A percentile compares a stretch with the other conserved stretches of the same genome.
Conservation (phyloP, 306 rosid species). For the Oxytropis ochrocephala region DNA sequence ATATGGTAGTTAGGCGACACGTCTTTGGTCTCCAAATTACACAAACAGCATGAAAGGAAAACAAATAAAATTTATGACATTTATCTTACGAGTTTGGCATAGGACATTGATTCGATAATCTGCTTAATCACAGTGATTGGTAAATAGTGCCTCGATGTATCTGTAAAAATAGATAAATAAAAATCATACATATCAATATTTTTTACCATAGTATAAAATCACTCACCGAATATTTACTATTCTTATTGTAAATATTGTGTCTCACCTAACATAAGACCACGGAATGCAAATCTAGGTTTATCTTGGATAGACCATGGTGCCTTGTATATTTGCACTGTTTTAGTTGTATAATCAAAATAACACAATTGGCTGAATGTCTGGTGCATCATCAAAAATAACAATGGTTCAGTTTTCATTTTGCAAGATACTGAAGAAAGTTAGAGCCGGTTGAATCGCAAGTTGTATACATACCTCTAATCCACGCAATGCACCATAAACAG, state of each 20-base stretch:
- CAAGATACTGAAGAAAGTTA: not conserved
- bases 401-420: conserved; percentile 15
- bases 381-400: conserved; percentile 23
- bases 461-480: conserved; percentile 40
- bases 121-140: conserved; percentile 75
- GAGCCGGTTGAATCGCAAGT: not conserved
- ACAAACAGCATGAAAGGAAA: not conserved
- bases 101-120: conserved; percentile 87
- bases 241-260: not conserved
- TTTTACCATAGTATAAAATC: conserved; percentile 12
- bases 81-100: conserved; percentile 82
- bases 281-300: conserved; percentile 77
- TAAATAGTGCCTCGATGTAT: conserved; percentile 90
- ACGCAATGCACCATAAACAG: conserved; percentile 42
- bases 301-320: conserved; percentile 91
- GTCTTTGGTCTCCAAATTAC: conserved; percentile 1
- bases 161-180: conserved; percentile 47
- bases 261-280: conserved; percentile 92
- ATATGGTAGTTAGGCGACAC: not conserved
- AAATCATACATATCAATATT: conserved; percentile 17
- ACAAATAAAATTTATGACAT: conserved; percentile 4
- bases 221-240: not conserved
- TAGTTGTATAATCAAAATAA: conserved; percentile 65
- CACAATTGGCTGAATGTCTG: conserved; percentile 99
- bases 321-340: conserved; percentile 59